Percentiles rank a stretch among this genome's conserved stretches.
These are phyloP conservation scores for Dalbergia cultrata DNA, from an alignment of 306 rosid genomes.

Conservation along the genomic window DNA sequence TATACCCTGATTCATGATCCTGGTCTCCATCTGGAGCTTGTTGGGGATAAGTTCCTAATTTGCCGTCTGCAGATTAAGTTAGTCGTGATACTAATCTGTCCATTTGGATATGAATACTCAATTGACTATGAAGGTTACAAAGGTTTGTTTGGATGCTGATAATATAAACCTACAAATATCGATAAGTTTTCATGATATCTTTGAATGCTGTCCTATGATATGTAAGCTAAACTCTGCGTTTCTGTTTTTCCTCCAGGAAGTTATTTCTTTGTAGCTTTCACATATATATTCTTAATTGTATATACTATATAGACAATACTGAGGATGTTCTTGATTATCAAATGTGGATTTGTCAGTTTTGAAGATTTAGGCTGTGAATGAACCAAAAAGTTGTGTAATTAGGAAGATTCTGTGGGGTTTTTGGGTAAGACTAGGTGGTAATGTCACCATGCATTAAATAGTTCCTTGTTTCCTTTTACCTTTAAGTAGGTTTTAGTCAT, in stretches of 20 bases:
- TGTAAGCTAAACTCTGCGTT: neutral
- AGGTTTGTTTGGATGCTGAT: neutral
- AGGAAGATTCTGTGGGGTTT: neutral
- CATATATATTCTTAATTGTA: neutral
- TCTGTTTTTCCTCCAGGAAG: neutral
- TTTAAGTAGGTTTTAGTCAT: conserved; percentile 16
- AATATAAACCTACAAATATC: conserved; percentile 16
- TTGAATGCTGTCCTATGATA: neutral
- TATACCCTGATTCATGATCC: neutral
- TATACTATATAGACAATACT: neutral
- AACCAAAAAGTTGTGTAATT: neutral
- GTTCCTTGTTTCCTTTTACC: conserved; percentile 23
- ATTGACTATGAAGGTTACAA: neutral
- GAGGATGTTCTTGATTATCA: neutral
- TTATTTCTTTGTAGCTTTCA: neutral
- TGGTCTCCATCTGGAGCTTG: neutral
- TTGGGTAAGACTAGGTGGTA: conserved; percentile 21
- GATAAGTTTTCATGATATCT: conserved; percentile 11
- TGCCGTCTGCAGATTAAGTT: neutral
- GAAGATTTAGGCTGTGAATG: conserved; percentile 26
- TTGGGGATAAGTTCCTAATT: conserved; percentile 13
- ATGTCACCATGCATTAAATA: conserved; percentile 27
- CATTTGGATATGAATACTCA: neutral
- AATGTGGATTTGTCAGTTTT: neutral
- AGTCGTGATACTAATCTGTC: neutral